Evolutionary conservation across 768 basidiomycete genomes (phyloP).

Genomic region (Suillus variegatus): DNA sequence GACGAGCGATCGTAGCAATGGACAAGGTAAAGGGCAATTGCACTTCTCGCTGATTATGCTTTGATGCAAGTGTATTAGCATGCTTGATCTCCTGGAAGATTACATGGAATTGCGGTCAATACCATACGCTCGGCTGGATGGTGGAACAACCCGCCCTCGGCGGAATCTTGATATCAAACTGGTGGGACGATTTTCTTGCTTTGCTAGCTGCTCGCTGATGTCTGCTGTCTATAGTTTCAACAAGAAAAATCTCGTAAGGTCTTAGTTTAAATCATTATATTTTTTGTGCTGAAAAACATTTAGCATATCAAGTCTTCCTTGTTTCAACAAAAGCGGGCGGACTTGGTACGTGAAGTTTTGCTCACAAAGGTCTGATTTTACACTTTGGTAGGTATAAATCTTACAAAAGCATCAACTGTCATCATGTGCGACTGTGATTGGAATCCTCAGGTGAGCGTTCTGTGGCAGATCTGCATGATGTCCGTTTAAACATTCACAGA

Average conservation of each 20-base stretch:
- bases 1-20: conserved; percentile 49
- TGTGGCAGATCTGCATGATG: conserved; percentile 11
- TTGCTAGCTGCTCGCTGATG: not conserved
- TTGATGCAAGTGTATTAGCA: conserved; percentile 34
- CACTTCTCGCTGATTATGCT: not conserved
- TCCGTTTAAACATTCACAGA: conserved; percentile 38
- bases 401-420: conserved; percentile 79
- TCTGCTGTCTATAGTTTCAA: conserved; percentile 46
- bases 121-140: conserved; percentile 63
- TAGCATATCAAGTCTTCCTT: conserved; percentile 67
- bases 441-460: conserved; percentile 48
- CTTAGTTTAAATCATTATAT: not conserved
- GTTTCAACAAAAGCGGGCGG: conserved; percentile 75
- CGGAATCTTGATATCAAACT: conserved; percentile 59
- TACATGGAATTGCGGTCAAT: conserved; percentile 61
- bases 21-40: conserved; percentile 40
- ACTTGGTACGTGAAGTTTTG: conserved; percentile 44
- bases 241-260: conserved; percentile 54
- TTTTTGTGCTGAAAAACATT: conserved; percentile 7
- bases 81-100: conserved; percentile 72
- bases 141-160: conserved; percentile 51
- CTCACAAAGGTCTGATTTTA: conserved; percentile 21
- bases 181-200: conserved; percentile 31
- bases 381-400: conserved; percentile 62
- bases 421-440: conserved; percentile 78